These are phyloP conservation scores for Thelephora ganbajun DNA, from an alignment of 768 basidiomycete genomes.

Conservation along the genomic window DNA sequence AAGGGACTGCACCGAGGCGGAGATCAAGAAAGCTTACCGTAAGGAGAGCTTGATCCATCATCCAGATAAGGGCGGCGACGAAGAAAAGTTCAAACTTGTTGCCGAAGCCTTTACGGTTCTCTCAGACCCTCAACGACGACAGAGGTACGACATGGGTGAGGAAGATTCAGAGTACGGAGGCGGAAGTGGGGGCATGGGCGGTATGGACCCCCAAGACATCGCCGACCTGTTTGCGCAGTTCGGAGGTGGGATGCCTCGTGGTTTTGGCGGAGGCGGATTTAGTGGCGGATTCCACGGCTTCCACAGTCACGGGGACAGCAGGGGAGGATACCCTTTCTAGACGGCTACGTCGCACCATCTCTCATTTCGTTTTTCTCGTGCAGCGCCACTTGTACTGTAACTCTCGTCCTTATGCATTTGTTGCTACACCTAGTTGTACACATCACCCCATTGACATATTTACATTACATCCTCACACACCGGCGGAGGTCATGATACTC, in stretches of 20 bases:
- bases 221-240: conserved; percentile 56
- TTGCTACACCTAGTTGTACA: too few relatives aligned
- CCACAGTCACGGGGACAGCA: too few relatives aligned
- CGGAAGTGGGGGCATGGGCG: conserved; percentile 19
- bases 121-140: conserved; percentile 57
- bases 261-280: neutral
- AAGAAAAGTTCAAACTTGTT: conserved; percentile 91
- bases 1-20: conserved; percentile 47
- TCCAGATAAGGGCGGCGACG: conserved; percentile 89
- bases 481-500: too few relatives aligned
- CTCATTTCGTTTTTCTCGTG: too few relatives aligned
- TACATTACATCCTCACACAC: too few relatives aligned
- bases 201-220: conserved; percentile 38
- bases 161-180: conserved; percentile 36
- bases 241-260: conserved; percentile 21
- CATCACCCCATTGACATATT: too few relatives aligned
- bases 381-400: too few relatives aligned
- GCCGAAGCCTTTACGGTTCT: conserved; percentile 73
- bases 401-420: too few relatives aligned
- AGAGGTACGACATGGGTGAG: conserved; percentile 71
- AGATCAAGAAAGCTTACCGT: conserved; percentile 88
- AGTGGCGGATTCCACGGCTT: neutral
- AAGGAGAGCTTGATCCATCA: conserved; percentile 76
- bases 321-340: too few relatives aligned
- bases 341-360: too few relatives aligned